Conservation (phyloP, 2,329 filamentous ascomycete genomes). For the Fusarium sp. region DNA sequence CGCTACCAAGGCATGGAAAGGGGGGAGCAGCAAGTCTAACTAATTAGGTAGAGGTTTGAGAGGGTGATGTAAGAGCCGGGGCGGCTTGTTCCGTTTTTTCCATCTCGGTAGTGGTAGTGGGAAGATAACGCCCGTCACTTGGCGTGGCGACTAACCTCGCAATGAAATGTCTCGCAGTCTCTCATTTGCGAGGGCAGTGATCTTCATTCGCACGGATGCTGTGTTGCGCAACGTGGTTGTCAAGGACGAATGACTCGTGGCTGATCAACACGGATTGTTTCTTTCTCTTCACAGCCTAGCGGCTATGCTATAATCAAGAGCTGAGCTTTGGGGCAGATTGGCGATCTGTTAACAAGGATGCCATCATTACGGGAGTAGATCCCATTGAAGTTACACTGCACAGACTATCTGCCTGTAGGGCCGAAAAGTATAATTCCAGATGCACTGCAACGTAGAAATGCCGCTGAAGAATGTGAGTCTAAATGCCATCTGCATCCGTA, state of each 20-base stretch:
- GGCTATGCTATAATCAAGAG: neutral
- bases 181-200: neutral
- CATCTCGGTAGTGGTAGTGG: neutral
- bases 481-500: neutral
- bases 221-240: neutral
- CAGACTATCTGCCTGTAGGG: neutral
- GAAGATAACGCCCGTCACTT: neutral
- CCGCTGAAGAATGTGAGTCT: neutral
- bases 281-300: neutral
- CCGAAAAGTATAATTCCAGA: neutral
- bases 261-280: neutral
- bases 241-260: neutral
- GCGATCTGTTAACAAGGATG: neutral
- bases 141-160: neutral
- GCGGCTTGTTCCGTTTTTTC: neutral
- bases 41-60: neutral
- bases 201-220: neutral
- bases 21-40: neutral
- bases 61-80: conserved; percentile 12
- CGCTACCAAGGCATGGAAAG: conserved; percentile 6
- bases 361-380: neutral
- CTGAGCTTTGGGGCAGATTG: neutral
- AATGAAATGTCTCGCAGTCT: neutral
- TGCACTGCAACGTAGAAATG: neutral
- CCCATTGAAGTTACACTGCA: neutral